These are phyloP conservation scores for Hypoxylon sp. DNA, from an alignment of 2,329 filamentous ascomycete genomes.

Conservation along the genomic window DNA sequence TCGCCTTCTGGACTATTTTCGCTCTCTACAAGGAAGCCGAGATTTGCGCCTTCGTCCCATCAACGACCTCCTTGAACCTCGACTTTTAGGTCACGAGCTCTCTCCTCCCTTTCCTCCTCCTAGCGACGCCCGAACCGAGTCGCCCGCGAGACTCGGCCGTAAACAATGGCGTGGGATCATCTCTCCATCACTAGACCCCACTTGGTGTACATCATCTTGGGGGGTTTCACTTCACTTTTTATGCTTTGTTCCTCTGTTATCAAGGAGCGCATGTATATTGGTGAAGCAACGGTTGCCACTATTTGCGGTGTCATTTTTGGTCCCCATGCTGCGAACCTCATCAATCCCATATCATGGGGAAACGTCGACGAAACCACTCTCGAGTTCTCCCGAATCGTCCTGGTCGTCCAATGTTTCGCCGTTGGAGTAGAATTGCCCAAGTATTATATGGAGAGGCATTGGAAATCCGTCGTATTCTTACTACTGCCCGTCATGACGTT, in stretches of 20 bases:
- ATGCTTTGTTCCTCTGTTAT: conserved; percentile 99
- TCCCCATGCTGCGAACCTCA: conserved; percentile 85
- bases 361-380: conserved; percentile 89
- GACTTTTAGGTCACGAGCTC: conserved; percentile 22
- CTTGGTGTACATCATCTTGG: conserved; percentile 97
- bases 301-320: conserved; percentile 91
- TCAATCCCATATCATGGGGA: conserved; percentile 83
- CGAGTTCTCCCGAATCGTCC: conserved; percentile 89
- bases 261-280: conserved; percentile 98
- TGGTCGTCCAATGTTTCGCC: conserved; percentile 93
- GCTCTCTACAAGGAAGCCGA: conserved; percentile 39
- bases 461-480: conserved; percentile 90
- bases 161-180: conserved; percentile 81
- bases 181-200: conserved; percentile 93
- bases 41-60: conserved; percentile 47
- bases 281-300: conserved; percentile 95
- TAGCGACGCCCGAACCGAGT: conserved; percentile 25
- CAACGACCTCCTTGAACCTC: conserved; percentile 48
- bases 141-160: conserved; percentile 25
- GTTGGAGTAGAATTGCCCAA: conserved; percentile 91
- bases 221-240: conserved; percentile 96
- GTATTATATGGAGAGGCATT: conserved; percentile 98
- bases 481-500: conserved; percentile 97
- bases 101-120: conserved; percentile 10
- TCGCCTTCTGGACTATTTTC: conserved; percentile 44